phyloP scores from a whole-genome alignment of 768 basidiomycete species.

The Suillus fuscotomentosus region DNA sequence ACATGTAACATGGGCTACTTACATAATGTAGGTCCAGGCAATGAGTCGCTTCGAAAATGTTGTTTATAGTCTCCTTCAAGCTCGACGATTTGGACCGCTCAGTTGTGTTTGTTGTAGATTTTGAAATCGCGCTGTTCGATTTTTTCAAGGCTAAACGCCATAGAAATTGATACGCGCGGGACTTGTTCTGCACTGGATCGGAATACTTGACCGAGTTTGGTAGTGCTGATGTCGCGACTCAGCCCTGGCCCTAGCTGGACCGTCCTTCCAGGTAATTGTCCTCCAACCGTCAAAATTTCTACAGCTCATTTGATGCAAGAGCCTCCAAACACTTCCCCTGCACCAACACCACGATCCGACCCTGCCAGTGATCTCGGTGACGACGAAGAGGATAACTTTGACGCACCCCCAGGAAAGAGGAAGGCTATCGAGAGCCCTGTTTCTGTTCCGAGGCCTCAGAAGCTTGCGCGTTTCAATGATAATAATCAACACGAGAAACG shows the following conservation, averaged over 20 bases:
- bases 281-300: neutral
- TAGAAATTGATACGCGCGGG: neutral
- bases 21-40: constrained; percentile 1
- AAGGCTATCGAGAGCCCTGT: constrained; percentile 20
- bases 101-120: neutral
- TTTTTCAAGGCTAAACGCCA: neutral
- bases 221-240: neutral
- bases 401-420: constrained; percentile 23
- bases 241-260: constrained; percentile 30
- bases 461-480: constrained; percentile 20
- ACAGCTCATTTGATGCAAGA: constrained; percentile 15
- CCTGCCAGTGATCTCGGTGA: constrained; percentile 17
- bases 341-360: constrained; percentile 16
- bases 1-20: neutral
- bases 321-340: constrained; percentile 17
- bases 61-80: neutral
- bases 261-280: constrained; percentile 19
- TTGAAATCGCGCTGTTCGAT: neutral
- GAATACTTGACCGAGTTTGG: neutral
- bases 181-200: neutral
- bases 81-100: neutral
- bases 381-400: constrained; percentile 17
- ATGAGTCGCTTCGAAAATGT: neutral
- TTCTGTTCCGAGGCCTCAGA: constrained; percentile 12
- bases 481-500: neutral